These are phyloP conservation scores for Sanghuangporus sanghuang DNA, from an alignment of 1,284 basidiomycete genomes.

Conservation along the genomic window DNA sequence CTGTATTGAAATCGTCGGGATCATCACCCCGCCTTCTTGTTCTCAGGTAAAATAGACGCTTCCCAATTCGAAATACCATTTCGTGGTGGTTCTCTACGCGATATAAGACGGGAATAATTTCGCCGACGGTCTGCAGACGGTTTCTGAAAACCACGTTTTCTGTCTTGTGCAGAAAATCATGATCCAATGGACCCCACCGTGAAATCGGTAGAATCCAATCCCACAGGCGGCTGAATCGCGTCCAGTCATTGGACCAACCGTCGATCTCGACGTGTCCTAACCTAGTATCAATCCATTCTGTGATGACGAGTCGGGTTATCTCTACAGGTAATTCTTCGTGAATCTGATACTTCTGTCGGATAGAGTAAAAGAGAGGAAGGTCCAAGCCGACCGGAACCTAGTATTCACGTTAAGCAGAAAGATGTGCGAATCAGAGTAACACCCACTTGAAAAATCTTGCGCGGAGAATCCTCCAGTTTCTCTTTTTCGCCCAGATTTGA, in stretches of 20 bases:
- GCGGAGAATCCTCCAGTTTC: background rate
- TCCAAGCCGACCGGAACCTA: background rate
- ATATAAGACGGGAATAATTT: conserved; percentile 3
- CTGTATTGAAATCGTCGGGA: background rate
- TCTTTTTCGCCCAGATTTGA: background rate
- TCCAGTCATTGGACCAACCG: conserved; percentile 10
- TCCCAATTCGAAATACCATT: conserved; percentile 5
- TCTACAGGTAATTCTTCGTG: background rate
- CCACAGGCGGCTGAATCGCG: background rate
- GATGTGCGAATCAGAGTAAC: background rate
- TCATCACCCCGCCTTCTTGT: background rate
- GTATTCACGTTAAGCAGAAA: background rate
- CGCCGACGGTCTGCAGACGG: background rate
- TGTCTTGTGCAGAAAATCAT: background rate
- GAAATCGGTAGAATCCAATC: conserved; percentile 1
- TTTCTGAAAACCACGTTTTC: background rate
- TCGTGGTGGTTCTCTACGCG: background rate
- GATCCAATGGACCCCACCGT: conserved; percentile 9
- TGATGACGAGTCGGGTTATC: background rate
- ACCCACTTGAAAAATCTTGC: background rate
- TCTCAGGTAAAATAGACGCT: background rate
- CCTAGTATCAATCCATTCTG: background rate
- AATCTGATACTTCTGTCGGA: background rate
- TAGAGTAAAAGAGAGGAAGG: background rate
- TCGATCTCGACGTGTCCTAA: background rate